These are phyloP conservation scores for Vitis cinerea DNA, from an alignment of 164 flowering plant species.

Conservation along the genomic window DNA sequence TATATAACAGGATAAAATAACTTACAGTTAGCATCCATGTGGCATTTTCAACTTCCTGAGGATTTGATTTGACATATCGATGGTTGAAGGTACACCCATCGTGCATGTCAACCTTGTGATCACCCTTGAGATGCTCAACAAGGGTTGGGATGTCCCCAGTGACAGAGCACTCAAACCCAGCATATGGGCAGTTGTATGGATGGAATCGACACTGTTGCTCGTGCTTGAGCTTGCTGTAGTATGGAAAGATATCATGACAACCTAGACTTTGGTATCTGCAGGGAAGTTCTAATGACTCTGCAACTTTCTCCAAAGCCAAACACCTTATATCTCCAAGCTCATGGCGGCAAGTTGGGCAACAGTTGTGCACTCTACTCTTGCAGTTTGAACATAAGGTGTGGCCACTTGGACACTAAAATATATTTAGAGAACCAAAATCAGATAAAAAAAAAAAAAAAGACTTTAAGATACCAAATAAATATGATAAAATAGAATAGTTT, in stretches of 20 bases:
- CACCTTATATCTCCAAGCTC: slow-evolving; percentile 42
- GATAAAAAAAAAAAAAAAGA: no score
- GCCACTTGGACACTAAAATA: slow-evolving; percentile 39
- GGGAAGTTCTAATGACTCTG: slow-evolving; percentile 38
- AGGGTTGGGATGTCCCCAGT: slow-evolving; percentile 39
- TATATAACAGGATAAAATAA: background rate
- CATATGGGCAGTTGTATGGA: slow-evolving; percentile 38
- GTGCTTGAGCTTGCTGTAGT: slow-evolving; percentile 39
- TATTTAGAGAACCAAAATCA: no score
- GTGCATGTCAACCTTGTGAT: slow-evolving; percentile 45
- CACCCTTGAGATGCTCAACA: slow-evolving; percentile 38
- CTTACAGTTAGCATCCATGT: slow-evolving; percentile 48
- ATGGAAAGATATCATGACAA: slow-evolving; percentile 38
- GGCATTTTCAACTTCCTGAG: slow-evolving; percentile 42
- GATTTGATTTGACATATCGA: slow-evolving; percentile 39
- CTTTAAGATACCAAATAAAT: no score
- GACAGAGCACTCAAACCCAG: slow-evolving; percentile 41
- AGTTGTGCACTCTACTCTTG: slow-evolving; percentile 33
- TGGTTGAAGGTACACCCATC: slow-evolving; percentile 42
- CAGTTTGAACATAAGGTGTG: slow-evolving; percentile 39
- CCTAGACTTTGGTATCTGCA: slow-evolving; percentile 34
- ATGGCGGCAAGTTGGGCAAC: slow-evolving; percentile 39
- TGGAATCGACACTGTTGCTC: slow-evolving; percentile 36
- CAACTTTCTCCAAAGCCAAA: slow-evolving; percentile 42
- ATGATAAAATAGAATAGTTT: background rate